Evolutionary conservation across 805 yeast genomes (phyloP).

Genomic region (Ogataea degrootiae): DNA sequence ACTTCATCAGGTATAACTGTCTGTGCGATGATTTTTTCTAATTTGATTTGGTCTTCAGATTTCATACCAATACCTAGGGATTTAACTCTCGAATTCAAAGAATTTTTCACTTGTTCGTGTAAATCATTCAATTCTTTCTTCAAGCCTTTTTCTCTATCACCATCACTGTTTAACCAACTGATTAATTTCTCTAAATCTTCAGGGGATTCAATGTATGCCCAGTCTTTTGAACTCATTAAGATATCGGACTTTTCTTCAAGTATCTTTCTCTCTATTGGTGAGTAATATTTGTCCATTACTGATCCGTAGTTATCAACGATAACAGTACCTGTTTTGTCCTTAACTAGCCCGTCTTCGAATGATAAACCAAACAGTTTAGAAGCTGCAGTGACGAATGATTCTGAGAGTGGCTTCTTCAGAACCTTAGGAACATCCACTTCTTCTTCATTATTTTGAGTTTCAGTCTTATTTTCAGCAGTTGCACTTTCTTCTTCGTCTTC

Average conservation of each 20-base stretch:
- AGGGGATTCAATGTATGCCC: constrained; percentile 67
- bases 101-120: constrained; percentile 46
- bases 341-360: constrained; percentile 24
- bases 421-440: background rate
- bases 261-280: constrained; percentile 51
- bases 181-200: constrained; percentile 53
- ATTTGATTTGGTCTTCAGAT: constrained; percentile 38
- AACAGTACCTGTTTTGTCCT: constrained; percentile 17
- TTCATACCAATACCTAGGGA: constrained; percentile 42
- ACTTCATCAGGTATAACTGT: constrained; percentile 33
- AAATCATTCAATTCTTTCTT: constrained; percentile 54
- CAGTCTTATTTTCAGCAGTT: background rate
- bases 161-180: constrained; percentile 72
- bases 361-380: constrained; percentile 28
- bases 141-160: constrained; percentile 63
- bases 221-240: constrained; percentile 45
- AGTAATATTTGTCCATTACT: constrained; percentile 23
- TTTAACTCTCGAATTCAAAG: constrained; percentile 56
- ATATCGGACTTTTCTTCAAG: constrained; percentile 64
- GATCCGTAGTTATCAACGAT: constrained; percentile 36
- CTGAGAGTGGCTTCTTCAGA: background rate
- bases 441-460: background rate
- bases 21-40: constrained; percentile 37
- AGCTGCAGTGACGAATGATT: constrained; percentile 23
- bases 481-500: constrained; percentile 1